These are phyloP conservation scores for Fusarium sarcochroum DNA, from an alignment of 2,329 filamentous ascomycete genomes.

Conservation along the genomic window DNA sequence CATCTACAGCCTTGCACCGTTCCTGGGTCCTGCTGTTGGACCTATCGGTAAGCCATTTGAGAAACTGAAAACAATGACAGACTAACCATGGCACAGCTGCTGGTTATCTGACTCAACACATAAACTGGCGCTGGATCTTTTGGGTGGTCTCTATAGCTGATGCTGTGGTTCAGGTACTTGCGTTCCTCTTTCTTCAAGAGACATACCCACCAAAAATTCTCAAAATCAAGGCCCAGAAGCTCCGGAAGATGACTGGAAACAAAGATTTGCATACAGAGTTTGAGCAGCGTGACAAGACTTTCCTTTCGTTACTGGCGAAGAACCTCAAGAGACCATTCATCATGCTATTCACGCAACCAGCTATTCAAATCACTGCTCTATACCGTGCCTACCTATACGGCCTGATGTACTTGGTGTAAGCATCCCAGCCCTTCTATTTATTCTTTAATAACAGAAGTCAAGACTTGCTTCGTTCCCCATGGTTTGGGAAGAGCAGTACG, in stretches of 20 bases:
- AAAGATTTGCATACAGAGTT: constrained; percentile 47
- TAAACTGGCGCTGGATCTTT: constrained; percentile 62
- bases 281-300: constrained; percentile 47
- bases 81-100: constrained; percentile 45
- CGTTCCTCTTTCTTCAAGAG: constrained; percentile 57
- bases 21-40: constrained; percentile 60
- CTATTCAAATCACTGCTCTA: constrained; percentile 63
- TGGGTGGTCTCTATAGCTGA: constrained; percentile 59
- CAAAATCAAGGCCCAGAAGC: constrained; percentile 45
- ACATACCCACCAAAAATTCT: constrained; percentile 56
- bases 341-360: constrained; percentile 65
- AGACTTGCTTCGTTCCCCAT: constrained; percentile 66
- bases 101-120: constrained; percentile 56
- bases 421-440: accelerated
- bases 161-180: constrained; percentile 51
- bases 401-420: constrained; percentile 65
- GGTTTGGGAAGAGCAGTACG: constrained; percentile 64
- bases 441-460: neutral
- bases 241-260: constrained; percentile 51
- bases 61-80: neutral
- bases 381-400: constrained; percentile 67
- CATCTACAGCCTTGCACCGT: constrained; percentile 57
- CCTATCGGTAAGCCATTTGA: constrained; percentile 52
- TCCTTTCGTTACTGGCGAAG: constrained; percentile 43
- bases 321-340: constrained; percentile 62